Percentiles rank a stretch among this genome's conserved stretches.
These are phyloP conservation scores for Chytriomyces confervae DNA, from an alignment of 192 early-diverging fungal species.

Conservation along the genomic window DNA sequence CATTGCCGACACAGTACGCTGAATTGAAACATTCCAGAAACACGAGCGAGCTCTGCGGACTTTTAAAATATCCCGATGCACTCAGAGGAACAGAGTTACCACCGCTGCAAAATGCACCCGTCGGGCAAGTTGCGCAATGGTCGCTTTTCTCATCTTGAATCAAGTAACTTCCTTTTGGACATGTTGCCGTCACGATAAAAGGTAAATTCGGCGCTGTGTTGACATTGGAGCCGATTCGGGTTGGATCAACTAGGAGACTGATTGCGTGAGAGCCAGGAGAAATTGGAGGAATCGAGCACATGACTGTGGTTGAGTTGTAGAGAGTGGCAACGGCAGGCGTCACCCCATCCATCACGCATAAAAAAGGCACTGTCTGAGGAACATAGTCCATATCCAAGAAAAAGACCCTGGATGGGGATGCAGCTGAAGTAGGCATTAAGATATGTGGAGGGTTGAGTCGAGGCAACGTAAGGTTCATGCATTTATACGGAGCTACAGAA, in stretches of 20 bases:
- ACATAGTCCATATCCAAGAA: neutral
- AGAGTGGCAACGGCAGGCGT: neutral
- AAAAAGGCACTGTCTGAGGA: neutral
- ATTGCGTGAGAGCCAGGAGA: neutral
- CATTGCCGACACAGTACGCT: conserved; percentile 18
- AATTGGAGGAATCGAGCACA: neutral
- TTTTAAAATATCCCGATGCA: conserved; percentile 7
- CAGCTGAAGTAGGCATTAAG: conserved; percentile 1
- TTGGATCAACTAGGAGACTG: neutral
- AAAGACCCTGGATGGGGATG: conserved; percentile 7
- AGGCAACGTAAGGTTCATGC: neutral
- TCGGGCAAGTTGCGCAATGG: conserved; percentile 5
- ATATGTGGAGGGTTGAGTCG: neutral
- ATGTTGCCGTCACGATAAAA: conserved; percentile 7
- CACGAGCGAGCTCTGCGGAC: neutral
- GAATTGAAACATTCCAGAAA: conserved; percentile 25
- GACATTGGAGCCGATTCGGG: neutral
- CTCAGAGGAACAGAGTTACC: neutral
- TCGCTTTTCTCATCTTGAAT: neutral
- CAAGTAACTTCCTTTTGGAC: conserved; percentile 14
- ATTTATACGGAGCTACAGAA: neutral
- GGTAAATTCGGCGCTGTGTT: neutral
- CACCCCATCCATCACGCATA: conserved; percentile 11
- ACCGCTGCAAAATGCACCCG: neutral
- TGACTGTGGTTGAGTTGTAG: neutral